Percentiles rank a stretch among this genome's conserved stretches.
phyloP scores from a whole-genome alignment of 2,329 filamentous ascomycete species.

The Mollisiaceae sp. region DNA sequence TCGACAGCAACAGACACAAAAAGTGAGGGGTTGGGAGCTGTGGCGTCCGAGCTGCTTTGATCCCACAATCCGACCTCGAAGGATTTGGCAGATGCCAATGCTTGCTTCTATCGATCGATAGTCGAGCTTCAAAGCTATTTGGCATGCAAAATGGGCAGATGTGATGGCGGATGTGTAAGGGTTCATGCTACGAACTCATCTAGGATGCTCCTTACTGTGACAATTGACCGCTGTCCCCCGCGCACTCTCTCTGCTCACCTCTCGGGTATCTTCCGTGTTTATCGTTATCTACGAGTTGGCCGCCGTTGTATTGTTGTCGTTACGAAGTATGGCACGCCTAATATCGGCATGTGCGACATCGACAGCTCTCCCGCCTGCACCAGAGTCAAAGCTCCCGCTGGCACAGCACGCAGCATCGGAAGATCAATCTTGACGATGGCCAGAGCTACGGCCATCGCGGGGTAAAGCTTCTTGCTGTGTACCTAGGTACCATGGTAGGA shows the following conservation, averaged over 20 bases:
- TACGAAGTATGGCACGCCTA: slow-evolving; percentile 27
- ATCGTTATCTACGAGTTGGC: slow-evolving; percentile 29
- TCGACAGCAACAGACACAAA: slow-evolving; percentile 14
- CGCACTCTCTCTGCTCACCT: slow-evolving; percentile 19
- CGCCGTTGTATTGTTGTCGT: neutral
- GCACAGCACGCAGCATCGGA: slow-evolving; percentile 28
- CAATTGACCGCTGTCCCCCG: neutral
- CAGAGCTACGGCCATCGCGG: slow-evolving; percentile 25
- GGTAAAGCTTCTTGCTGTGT: slow-evolving; percentile 16
- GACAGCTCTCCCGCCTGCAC: slow-evolving; percentile 34
- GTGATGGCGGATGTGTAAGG: slow-evolving; percentile 26
- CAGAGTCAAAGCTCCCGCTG: slow-evolving; percentile 34
- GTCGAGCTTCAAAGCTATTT: slow-evolving; percentile 12
- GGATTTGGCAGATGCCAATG: slow-evolving; percentile 9
- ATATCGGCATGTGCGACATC: slow-evolving; percentile 38
- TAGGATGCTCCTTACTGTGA: slow-evolving; percentile 18
- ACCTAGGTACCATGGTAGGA: neutral
- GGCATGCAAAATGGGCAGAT: slow-evolving; percentile 24
- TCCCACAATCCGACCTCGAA: slow-evolving; percentile 18
- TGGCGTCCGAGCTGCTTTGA: slow-evolving; percentile 25
- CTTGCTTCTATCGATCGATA: slow-evolving; percentile 23
- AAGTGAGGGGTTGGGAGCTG: slow-evolving; percentile 34
- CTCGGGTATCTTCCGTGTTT: slow-evolving; percentile 31
- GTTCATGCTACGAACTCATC: slow-evolving; percentile 12
- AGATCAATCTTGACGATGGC: slow-evolving; percentile 31